Evolutionary conservation across 2,329 filamentous ascomycete genomes (phyloP), one percentile per base, ranked within the genome.

Genomic region (Aspergillus jensenii): DNA sequence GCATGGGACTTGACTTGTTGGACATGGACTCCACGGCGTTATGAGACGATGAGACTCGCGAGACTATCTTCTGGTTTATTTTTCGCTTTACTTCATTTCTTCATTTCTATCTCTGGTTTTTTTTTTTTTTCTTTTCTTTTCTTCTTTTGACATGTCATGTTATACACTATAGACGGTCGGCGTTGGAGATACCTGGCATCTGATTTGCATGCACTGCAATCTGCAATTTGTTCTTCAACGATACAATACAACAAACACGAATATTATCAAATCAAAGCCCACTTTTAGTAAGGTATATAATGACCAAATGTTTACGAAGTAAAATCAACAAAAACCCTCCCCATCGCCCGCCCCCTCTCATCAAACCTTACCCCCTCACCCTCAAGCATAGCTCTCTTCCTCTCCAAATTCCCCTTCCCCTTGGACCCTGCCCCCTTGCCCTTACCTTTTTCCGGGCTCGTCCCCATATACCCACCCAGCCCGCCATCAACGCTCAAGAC

Each of bases 401-500:
- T 67, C 50, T 71, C 68, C n/a, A 77, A 73, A 54, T 68, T 70
- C 31, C 70, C 74, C 43, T 67, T 66, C 57, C 79, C 64, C 56
- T 80, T 59, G 56, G 70, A 70, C 45, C 70, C 73, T 65, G 58
- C 76, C 70, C 27, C 27, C 27, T 31, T 73, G 5, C 76, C n/a
- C 76, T 14, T 73, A 4, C 76, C n/a, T 76, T 14, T 40, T 25
- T 4, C 37, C 41, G 31, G 43, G 35, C 43, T 17, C 17, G 40
- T 52, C 14, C 82, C 82, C 39, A 78, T 76, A 64, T 83, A 84
- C 11, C 82, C 82, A 15, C 82, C 81, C 19, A 84, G 69, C 6
- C 70, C 80, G 12, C 90, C 87, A 52, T 87, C 87, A 41, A 86
- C 87, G 6, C 90, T 89, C 47, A 96, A 84, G 21, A 93, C 88